Percentiles rank a stretch among this genome's conserved stretches.
Conservation (phyloP, 345 rosid species). For the Citrus sp. region DNA sequence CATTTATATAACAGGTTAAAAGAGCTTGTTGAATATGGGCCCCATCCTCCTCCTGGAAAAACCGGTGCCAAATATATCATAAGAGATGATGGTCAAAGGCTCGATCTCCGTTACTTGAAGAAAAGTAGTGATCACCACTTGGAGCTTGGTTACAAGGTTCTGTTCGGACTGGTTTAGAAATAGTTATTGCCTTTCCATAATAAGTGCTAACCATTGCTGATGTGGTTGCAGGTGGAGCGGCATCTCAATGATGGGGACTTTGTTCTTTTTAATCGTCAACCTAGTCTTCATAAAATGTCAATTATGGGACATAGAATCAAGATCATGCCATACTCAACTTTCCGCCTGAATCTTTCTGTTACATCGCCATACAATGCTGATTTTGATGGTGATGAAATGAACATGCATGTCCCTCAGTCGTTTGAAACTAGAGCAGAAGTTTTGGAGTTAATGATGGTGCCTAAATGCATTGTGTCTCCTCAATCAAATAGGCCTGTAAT, state of each 20-base stretch:
- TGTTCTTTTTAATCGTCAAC: slow-evolving; percentile 93
- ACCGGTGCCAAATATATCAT: slow-evolving; percentile 97
- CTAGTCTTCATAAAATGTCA: slow-evolving; percentile 98
- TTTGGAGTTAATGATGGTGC: slow-evolving; percentile 98
- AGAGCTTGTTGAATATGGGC: slow-evolving; percentile 95
- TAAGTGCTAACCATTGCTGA: neutral
- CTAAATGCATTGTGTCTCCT: slow-evolving; percentile 96
- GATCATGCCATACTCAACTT: slow-evolving; percentile 98
- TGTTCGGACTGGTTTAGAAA: neutral
- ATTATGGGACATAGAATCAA: slow-evolving; percentile 96
- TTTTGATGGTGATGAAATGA: slow-evolving; percentile 99
- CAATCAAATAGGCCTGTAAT: slow-evolving; percentile 96
- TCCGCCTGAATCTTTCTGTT: slow-evolving; percentile 86
- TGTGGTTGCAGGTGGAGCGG: slow-evolving; percentile 79
- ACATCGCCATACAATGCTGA: slow-evolving; percentile 99
- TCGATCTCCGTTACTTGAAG: slow-evolving; percentile 94
- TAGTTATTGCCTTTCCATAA: neutral
- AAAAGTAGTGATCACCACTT: slow-evolving; percentile 98
- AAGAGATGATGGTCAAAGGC: slow-evolving; percentile 98
- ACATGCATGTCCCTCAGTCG: slow-evolving; percentile 98
- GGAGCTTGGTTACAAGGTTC: slow-evolving; percentile 94
- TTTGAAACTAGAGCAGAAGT: slow-evolving; percentile 98
- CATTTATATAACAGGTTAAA: slow-evolving; percentile 52
- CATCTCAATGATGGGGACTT: slow-evolving; percentile 92
- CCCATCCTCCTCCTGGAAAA: slow-evolving; percentile 97